These are phyloP conservation scores for Leccinum incarnatum DNA, from an alignment of 768 basidiomycete genomes.

Conservation along the genomic window DNA sequence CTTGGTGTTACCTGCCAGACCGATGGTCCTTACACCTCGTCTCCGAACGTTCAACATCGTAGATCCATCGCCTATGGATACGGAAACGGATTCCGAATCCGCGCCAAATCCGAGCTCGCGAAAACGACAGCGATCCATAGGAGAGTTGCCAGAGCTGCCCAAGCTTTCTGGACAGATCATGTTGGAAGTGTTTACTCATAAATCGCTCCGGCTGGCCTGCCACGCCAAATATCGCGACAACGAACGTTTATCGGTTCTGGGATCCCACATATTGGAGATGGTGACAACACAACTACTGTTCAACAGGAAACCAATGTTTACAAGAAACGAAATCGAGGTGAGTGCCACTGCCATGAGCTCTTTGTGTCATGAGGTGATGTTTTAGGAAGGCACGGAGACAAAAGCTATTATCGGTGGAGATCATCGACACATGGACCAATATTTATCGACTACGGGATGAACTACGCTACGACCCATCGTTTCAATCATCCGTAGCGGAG, in stretches of 20 bases:
- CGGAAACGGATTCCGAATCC: slow-evolving; percentile 27
- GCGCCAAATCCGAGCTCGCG: slow-evolving; percentile 26
- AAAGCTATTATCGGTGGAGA: slow-evolving; percentile 30
- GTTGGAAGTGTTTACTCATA: slow-evolving; percentile 70
- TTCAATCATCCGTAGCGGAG: slow-evolving; percentile 25
- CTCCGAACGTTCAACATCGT: slow-evolving; percentile 34
- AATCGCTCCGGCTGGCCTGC: slow-evolving; percentile 50
- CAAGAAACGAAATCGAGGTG: slow-evolving; percentile 50
- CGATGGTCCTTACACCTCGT: slow-evolving; percentile 36
- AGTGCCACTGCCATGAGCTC: slow-evolving; percentile 25
- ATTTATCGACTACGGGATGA: slow-evolving; percentile 37
- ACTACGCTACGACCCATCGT: slow-evolving; percentile 32
- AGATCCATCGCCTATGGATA: slow-evolving; percentile 34
- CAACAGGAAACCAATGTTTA: slow-evolving; percentile 48
- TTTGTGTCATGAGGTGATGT: slow-evolving; percentile 22
- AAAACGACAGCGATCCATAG: slow-evolving; percentile 39
- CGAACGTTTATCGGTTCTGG: slow-evolving; percentile 53
- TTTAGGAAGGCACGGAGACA: slow-evolving; percentile 25
- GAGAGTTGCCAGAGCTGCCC: slow-evolving; percentile 44
- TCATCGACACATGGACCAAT: slow-evolving; percentile 37
- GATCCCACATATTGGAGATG: slow-evolving; percentile 45
- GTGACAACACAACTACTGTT: slow-evolving; percentile 49
- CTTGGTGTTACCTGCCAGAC: slow-evolving; percentile 12
- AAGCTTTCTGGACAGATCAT: slow-evolving; percentile 51
- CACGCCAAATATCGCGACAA: slow-evolving; percentile 50